phyloP scores from a whole-genome alignment of 805 yeast genomes.

The Kuraishia borneana region DNA sequence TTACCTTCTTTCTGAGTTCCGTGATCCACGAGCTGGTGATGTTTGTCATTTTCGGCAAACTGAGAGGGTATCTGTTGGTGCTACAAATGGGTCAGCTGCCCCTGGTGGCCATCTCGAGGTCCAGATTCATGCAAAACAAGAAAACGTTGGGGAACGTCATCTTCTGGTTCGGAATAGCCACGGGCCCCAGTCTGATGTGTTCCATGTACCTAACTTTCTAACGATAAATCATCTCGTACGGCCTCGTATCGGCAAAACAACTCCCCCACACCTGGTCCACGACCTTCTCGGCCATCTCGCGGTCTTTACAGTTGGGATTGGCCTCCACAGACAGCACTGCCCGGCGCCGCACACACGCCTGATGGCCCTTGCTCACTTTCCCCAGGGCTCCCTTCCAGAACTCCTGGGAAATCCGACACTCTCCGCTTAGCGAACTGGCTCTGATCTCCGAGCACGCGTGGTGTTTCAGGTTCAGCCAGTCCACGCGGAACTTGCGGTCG shows the following conservation, averaged over 20 bases:
- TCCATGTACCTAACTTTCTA: slow-evolving; percentile 65
- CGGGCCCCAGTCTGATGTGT: slow-evolving; percentile 85
- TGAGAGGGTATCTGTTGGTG: slow-evolving; percentile 69
- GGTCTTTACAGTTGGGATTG: slow-evolving; percentile 70
- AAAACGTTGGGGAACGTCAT: slow-evolving; percentile 64
- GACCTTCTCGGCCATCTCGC: slow-evolving; percentile 63
- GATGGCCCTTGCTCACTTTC: slow-evolving; percentile 71
- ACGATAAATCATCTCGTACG: slow-evolving; percentile 85
- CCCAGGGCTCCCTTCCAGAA: slow-evolving; percentile 36
- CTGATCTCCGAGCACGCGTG: slow-evolving; percentile 97
- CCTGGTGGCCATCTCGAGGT: slow-evolving; percentile 50
- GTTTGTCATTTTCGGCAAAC: slow-evolving; percentile 72
- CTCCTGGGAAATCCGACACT: slow-evolving; percentile 85
- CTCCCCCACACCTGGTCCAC: slow-evolving; percentile 87
- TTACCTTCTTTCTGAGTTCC: slow-evolving; percentile 73
- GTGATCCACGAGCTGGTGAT: slow-evolving; percentile 85
- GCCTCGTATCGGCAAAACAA: slow-evolving; percentile 91
- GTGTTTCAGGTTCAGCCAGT: slow-evolving; percentile 76
- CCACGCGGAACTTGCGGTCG: slow-evolving; percentile 75
- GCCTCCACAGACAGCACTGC: slow-evolving; percentile 78
- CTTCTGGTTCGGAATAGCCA: slow-evolving; percentile 86
- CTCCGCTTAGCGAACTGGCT: slow-evolving; percentile 89
- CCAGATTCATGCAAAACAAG: slow-evolving; percentile 42
- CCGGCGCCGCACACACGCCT: slow-evolving; percentile 80
- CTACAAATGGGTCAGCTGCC: slow-evolving; percentile 89